phyloP scores from a whole-genome alignment of 805 yeast genomes.

The Kuraishia ogatae region DNA sequence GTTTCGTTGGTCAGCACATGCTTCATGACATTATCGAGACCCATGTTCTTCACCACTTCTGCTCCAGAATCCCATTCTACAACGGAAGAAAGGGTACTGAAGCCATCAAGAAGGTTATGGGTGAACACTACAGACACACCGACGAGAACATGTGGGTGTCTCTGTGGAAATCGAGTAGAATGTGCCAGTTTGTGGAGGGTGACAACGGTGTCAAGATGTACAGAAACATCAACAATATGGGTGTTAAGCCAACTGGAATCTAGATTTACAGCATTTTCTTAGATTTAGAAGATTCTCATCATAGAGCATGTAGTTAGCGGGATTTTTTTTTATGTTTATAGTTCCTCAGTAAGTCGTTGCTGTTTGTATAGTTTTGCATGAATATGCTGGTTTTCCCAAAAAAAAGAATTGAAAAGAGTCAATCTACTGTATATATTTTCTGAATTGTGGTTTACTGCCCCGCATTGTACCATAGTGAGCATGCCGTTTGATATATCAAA shows the following conservation, averaged over 20 bases:
- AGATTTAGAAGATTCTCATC: not conserved
- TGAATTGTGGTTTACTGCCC: not conserved
- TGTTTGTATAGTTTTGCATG: not conserved
- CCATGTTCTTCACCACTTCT: slow-evolving; percentile 48
- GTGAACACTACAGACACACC: slow-evolving; percentile 37
- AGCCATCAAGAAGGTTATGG: slow-evolving; percentile 45
- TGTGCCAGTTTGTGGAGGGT: slow-evolving; percentile 68
- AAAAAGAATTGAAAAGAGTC: not conserved
- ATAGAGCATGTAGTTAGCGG: no score
- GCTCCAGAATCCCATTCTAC: slow-evolving; percentile 47
- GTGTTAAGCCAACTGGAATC: slow-evolving; percentile 21
- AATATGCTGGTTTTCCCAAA: not conserved
- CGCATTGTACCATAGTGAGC: not conserved
- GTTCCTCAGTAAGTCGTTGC: not conserved
- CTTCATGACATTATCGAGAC: slow-evolving; percentile 54
- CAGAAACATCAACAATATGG: slow-evolving; percentile 46
- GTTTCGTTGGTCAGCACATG: slow-evolving; percentile 46
- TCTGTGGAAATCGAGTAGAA: slow-evolving; percentile 49
- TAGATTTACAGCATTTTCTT: not conserved
- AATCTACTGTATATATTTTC: not conserved
- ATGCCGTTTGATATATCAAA: no score
- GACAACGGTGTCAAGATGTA: slow-evolving; percentile 57
- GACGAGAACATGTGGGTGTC: slow-evolving; percentile 51
- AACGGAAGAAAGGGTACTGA: slow-evolving; percentile 44
- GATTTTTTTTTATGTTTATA: not conserved